phyloP scores from a whole-genome alignment of 208 protist genomes.

The Balamuthia mandrillaris region DNA sequence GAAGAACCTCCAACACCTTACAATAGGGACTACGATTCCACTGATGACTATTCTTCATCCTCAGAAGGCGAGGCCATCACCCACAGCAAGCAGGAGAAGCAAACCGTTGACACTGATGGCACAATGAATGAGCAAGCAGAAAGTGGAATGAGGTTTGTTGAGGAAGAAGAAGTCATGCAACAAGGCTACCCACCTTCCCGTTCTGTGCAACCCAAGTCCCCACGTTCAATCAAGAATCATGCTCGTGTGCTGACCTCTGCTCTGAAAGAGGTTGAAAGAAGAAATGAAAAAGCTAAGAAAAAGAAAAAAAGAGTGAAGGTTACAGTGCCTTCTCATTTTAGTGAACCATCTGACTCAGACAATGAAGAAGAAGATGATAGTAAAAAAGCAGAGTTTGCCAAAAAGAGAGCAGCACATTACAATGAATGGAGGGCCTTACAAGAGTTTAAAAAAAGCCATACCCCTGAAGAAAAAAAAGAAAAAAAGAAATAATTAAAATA shows the following conservation, averaged over 20 bases:
- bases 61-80: constrained; percentile 14
- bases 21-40: constrained; percentile 19
- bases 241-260: constrained; percentile 5
- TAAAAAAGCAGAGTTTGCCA: neutral
- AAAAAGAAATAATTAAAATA: too few relatives aligned
- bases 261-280: neutral
- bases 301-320: neutral
- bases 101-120: neutral
- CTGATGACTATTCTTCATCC: neutral
- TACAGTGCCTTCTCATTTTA: neutral
- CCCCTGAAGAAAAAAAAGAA: too few relatives aligned
- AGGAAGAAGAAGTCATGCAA: too few relatives aligned
- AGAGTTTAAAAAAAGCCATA: constrained; percentile 24
- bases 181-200: too few relatives aligned
- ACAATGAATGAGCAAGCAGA: neutral
- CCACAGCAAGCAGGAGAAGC: neutral
- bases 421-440: constrained; percentile 24
- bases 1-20: constrained; percentile 16
- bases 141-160: neutral
- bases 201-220: too few relatives aligned
- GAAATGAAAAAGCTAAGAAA: neutral
- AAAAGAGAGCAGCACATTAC: constrained; percentile 9
- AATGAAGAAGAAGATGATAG: neutral
- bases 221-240: too few relatives aligned
- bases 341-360: neutral